Evolutionary conservation across 306 rosid genomes (phyloP).

Genomic region (Corylus avellana): DNA sequence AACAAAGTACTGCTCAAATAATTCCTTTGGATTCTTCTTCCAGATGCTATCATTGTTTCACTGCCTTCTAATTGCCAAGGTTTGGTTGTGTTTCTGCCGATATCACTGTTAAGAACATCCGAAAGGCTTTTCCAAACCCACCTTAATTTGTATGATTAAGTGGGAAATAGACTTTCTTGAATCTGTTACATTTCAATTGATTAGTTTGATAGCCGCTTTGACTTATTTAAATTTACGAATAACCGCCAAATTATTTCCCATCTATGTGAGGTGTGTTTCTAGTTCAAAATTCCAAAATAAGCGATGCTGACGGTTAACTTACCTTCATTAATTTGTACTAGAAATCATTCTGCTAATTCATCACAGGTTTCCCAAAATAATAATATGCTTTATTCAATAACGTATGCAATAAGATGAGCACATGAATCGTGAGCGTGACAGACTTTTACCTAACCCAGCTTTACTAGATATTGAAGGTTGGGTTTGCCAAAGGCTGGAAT

Average conservation of each 20-base stretch:
- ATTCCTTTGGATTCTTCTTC: slow-evolving; percentile 3
- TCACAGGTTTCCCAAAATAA: background rate
- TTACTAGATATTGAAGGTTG: background rate
- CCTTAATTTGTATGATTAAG: background rate
- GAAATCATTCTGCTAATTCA: background rate
- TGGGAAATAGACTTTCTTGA: background rate
- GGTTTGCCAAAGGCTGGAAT: background rate
- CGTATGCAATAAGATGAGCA: background rate
- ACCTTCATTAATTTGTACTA: background rate
- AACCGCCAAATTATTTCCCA: background rate
- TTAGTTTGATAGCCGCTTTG: background rate
- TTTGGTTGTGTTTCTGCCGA: background rate
- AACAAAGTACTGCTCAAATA: background rate
- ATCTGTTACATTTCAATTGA: background rate
- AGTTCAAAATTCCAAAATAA: background rate
- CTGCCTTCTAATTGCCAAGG: background rate
- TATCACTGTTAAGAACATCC: background rate
- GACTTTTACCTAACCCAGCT: background rate
- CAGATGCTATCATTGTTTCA: background rate
- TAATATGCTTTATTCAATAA: background rate
- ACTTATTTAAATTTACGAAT: background rate
- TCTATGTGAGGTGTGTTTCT: background rate
- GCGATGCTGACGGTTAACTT: background rate
- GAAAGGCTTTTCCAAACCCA: background rate
- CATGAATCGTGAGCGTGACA: background rate